Conservation (phyloP, 2,329 filamentous ascomycete genomes). For the Calonectria pseudoreteaudii region DNA sequence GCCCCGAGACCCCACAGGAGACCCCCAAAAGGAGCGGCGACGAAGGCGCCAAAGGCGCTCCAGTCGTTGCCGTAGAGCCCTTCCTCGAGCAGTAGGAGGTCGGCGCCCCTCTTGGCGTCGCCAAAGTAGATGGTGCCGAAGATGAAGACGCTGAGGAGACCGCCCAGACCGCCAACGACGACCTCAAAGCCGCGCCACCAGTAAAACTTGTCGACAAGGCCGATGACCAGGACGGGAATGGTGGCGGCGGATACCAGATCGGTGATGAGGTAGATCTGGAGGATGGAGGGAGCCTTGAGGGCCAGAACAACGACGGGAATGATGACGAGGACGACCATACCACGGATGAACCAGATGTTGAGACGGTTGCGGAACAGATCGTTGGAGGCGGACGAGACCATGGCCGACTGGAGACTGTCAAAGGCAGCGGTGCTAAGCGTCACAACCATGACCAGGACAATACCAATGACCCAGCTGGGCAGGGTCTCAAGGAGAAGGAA, state of each 20-base stretch:
- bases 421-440: constrained; percentile 82
- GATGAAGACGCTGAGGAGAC: constrained; percentile 83
- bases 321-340: constrained; percentile 77
- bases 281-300: constrained; percentile 77
- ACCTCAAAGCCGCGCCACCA: constrained; percentile 87
- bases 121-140: constrained; percentile 85
- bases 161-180: constrained; percentile 80
- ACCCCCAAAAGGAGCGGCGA: constrained; percentile 81
- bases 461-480: constrained; percentile 83
- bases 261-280: constrained; percentile 86
- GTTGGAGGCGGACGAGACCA: constrained; percentile 87
- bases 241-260: constrained; percentile 82
- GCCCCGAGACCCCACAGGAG: constrained; percentile 77
- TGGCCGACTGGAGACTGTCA: constrained; percentile 83
- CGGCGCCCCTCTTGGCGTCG: constrained; percentile 69
- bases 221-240: constrained; percentile 81
- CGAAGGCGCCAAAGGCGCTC: constrained; percentile 86
- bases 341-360: constrained; percentile 79
- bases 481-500: constrained; percentile 80
- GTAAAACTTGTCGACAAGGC: constrained; percentile 76
- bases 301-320: constrained; percentile 80
- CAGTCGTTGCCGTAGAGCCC: constrained; percentile 83
- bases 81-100: constrained; percentile 77
- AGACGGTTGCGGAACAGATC: constrained; percentile 87
- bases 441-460: constrained; percentile 85